Evolutionary conservation across 805 yeast species (phyloP).

Genomic region (Yarrowia porcina): DNA sequence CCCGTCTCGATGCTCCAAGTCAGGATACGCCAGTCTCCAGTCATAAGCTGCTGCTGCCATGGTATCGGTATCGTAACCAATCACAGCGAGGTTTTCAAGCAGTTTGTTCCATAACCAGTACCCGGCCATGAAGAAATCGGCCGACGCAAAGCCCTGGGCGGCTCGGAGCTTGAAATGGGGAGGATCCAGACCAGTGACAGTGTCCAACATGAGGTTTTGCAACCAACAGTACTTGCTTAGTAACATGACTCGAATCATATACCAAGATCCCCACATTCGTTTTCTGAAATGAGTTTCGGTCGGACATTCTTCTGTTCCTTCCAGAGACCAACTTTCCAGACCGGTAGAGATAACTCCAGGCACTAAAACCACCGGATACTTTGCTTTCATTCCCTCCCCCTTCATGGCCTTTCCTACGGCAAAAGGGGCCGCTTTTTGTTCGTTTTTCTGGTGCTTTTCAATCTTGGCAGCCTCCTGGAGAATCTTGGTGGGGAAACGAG

Average conservation of each 20-base stretch:
- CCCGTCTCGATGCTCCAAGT: slow-evolving; percentile 80
- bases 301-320: slow-evolving; percentile 75
- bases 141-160: slow-evolving; percentile 94
- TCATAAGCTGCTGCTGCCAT: slow-evolving; percentile 93
- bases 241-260: slow-evolving; percentile 89
- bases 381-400: slow-evolving; percentile 51
- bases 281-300: slow-evolving; percentile 81
- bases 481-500: slow-evolving; percentile 63
- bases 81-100: slow-evolving; percentile 87
- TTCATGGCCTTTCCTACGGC: slow-evolving; percentile 75
- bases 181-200: slow-evolving; percentile 91
- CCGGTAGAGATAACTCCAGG: slow-evolving; percentile 98
- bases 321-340: slow-evolving; percentile 86
- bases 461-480: slow-evolving; percentile 47
- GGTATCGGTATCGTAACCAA: slow-evolving; percentile 88
- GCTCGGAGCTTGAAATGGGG: slow-evolving; percentile 76
- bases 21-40: slow-evolving; percentile 90
- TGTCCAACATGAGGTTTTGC: slow-evolving; percentile 83
- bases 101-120: slow-evolving; percentile 99
- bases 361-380: slow-evolving; percentile 82
- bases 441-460: slow-evolving; percentile 48
- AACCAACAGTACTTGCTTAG: slow-evolving; percentile 92
- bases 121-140: slow-evolving; percentile 94
- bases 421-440: slow-evolving; percentile 65
- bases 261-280: slow-evolving; percentile 94